Conservation (phyloP, 306 rosid species). For the Rosa persica region DNA sequence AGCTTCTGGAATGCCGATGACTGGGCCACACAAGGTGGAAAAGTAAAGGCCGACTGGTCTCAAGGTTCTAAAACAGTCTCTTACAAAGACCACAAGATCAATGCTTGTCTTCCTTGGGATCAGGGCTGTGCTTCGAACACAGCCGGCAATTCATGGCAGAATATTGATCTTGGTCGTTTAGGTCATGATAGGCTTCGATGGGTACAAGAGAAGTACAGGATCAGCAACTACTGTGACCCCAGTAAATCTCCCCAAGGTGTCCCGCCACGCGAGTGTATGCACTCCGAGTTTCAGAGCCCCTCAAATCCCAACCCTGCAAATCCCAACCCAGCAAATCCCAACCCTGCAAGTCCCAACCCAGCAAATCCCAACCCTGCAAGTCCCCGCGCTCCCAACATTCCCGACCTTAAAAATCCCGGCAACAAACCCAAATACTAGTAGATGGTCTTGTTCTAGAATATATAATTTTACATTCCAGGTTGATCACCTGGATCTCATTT, state of each 20-base stretch:
- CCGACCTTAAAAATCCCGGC: not conserved
- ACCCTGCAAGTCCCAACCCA: not conserved
- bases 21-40: constrained; percentile 54
- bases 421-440: not conserved
- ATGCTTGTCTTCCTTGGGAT: constrained; percentile 21
- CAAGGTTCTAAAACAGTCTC: constrained; percentile 40
- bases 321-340: not conserved
- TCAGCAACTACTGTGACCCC: constrained; percentile 37
- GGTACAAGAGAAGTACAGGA: constrained; percentile 34
- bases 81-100: constrained; percentile 34
- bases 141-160: not conserved
- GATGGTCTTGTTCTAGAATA: not conserved
- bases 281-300: not conserved
- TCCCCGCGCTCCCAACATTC: too few relatives aligned
- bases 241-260: constrained; percentile 35
- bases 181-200: constrained; percentile 29
- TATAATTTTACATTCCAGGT: not conserved
- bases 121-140: constrained; percentile 3
- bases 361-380: too few relatives aligned
- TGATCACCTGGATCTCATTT: not conserved
- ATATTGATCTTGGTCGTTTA: constrained; percentile 18
- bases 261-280: constrained; percentile 27
- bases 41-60: constrained; percentile 44
- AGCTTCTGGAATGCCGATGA: constrained; percentile 51
- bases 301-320: not conserved